Evolutionary conservation across 768 basidiomycete species (phyloP).

Genomic region (Mycena filopes): DNA sequence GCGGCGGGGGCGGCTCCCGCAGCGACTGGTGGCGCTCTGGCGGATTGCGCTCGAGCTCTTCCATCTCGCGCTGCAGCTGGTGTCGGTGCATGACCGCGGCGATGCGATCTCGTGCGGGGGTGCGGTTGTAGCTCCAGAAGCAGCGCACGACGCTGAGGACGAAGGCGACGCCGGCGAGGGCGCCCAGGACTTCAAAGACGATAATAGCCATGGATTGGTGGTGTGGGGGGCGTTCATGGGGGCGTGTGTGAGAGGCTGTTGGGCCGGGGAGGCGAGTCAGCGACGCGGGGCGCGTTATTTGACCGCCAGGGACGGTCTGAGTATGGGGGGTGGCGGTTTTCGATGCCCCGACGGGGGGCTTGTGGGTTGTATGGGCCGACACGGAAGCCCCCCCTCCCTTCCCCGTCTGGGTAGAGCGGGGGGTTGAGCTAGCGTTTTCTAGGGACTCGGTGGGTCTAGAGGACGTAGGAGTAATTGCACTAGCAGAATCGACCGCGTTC

Average conservation of each 20-base stretch:
- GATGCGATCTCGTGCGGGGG: conserved; percentile 58
- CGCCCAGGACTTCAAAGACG: conserved; percentile 59
- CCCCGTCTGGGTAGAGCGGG: no score
- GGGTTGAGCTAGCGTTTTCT: no score
- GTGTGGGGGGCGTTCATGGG: conserved; percentile 38
- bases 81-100: conserved; percentile 53
- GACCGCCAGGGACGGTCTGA: not conserved
- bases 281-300: not conserved
- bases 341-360: conserved; percentile 8
- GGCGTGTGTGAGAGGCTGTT: conserved; percentile 14
- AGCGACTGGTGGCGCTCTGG: conserved; percentile 38
- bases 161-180: conserved; percentile 48
- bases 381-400: no score
- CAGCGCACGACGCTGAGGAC: conserved; percentile 53
- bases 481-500: not conserved
- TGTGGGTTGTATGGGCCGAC: conserved; percentile 13
- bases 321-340: not conserved
- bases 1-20: conserved; percentile 59
- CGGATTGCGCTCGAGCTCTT: conserved; percentile 55
- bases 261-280: conserved; percentile 5
- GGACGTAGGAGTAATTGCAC: no score
- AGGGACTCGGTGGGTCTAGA: no score
- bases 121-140: conserved; percentile 53
- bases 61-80: conserved; percentile 62
- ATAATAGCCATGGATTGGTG: conserved; percentile 32